These are phyloP conservation scores for Hymenoscyphus scutula DNA, from an alignment of 2,329 filamentous ascomycete genomes.

Conservation along the genomic window DNA sequence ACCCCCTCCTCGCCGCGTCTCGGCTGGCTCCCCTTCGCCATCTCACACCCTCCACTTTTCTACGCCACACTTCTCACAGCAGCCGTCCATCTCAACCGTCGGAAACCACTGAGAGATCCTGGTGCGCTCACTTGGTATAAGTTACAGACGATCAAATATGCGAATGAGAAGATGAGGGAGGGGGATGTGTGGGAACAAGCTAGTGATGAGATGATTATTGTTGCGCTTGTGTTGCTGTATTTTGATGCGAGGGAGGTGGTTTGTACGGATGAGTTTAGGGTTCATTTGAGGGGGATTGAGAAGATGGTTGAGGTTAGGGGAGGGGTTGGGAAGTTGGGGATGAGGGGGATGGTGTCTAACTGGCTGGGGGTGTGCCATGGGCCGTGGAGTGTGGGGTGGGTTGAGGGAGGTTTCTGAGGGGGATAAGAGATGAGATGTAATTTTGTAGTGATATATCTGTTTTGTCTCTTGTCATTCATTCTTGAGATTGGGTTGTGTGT, in stretches of 20 bases:
- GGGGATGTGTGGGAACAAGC: not conserved
- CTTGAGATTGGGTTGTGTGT: too few species aligned
- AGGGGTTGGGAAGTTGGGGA: not conserved
- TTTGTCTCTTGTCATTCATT: not conserved
- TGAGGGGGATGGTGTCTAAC: conserved; percentile 10
- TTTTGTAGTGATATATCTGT: too few species aligned
- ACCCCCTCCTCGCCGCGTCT: not conserved
- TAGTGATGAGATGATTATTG: conserved; percentile 14
- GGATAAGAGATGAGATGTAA: not conserved
- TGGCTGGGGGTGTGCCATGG: conserved; percentile 7
- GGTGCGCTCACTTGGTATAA: conserved; percentile 7
- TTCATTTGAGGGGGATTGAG: conserved; percentile 11
- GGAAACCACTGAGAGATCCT: conserved; percentile 1
- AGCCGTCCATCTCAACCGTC: conserved; percentile 6
- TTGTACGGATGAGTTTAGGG: not conserved
- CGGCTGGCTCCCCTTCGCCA: conserved; percentile 9
- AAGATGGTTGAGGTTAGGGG: conserved; percentile 11
- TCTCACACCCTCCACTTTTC: conserved; percentile 3
- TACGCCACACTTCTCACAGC: conserved; percentile 7
- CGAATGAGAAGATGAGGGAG: conserved; percentile 3
- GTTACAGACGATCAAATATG: not conserved
- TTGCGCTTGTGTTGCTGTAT: conserved; percentile 8
- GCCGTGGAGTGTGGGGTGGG: conserved; percentile 7
- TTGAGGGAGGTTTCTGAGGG: conserved; percentile 4
- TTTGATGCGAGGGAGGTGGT: conserved; percentile 4